A percentile compares a stretch with the other conserved stretches of the same genome.
These are phyloP conservation scores for Drosera capensis DNA, from an alignment of 148 eudicot species.

Conservation along the genomic window DNA sequence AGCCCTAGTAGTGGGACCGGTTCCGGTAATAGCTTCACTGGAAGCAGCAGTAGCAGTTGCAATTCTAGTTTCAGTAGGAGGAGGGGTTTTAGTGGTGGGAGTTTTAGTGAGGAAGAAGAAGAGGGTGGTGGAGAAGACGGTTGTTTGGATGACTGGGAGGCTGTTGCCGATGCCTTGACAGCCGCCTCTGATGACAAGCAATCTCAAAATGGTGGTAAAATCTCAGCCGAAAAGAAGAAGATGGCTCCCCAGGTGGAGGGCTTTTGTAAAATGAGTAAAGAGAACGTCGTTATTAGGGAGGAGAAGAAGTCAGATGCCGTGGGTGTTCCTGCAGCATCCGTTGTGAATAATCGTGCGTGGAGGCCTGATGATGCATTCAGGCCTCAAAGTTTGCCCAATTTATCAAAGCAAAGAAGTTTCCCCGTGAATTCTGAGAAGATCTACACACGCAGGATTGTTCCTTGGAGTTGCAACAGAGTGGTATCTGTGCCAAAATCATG, in stretches of 20 bases:
- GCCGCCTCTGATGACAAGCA: conserved; percentile 20
- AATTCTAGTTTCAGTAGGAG: too few species aligned
- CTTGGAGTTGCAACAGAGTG: conserved; percentile 10
- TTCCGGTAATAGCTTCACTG: conserved; percentile 25
- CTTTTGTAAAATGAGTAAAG: neutral
- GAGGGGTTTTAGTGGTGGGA: conserved; percentile 33
- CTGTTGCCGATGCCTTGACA: conserved; percentile 45
- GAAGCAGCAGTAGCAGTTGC: conserved; percentile 31
- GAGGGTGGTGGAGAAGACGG: conserved; percentile 33
- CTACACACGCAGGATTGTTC: conserved; percentile 8
- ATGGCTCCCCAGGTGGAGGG: conserved; percentile 7
- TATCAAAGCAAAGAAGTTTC: conserved; percentile 37
- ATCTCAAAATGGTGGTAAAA: conserved; percentile 3
- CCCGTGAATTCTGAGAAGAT: conserved; percentile 17
- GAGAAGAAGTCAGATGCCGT: conserved; percentile 7
- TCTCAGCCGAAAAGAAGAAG: conserved; percentile 7
- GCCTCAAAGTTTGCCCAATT: conserved; percentile 60
- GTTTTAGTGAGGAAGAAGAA: conserved; percentile 53
- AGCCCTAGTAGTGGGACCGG: too few species aligned
- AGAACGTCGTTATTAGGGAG: neutral
- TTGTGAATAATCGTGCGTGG: conserved; percentile 37
- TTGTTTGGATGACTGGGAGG: conserved; percentile 78
- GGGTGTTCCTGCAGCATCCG: conserved; percentile 7
- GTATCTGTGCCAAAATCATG: conserved; percentile 23
- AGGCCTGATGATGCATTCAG: conserved; percentile 56